Evolutionary conservation across 1,139 yeast genomes (phyloP).

Genomic region (Meyerozyma athensensis): DNA sequence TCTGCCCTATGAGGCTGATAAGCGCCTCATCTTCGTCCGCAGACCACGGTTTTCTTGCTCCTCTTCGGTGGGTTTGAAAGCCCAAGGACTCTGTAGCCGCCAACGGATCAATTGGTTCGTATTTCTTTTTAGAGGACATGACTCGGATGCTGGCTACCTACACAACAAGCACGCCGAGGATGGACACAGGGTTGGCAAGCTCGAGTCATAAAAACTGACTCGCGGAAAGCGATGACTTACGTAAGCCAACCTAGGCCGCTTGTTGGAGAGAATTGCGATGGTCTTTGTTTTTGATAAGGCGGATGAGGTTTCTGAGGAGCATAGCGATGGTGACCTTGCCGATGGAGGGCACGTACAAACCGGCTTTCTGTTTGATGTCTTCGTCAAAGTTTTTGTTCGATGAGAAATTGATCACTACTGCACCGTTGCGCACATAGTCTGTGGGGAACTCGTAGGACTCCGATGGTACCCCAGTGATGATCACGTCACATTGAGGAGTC

Average conservation of each 20-base stretch:
- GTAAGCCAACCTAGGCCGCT: background rate
- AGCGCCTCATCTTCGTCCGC: constrained; percentile 57
- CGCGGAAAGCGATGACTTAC: constrained; percentile 1
- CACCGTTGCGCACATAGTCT: constrained; percentile 75
- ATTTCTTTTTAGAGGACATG: constrained; percentile 1
- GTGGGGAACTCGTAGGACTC: constrained; percentile 80
- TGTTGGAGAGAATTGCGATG: background rate
- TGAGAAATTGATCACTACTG: constrained; percentile 86
- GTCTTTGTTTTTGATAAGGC: constrained; percentile 65
- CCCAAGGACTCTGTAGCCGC: constrained; percentile 73
- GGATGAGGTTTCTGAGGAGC: constrained; percentile 80
- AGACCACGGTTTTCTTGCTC: constrained; percentile 63
- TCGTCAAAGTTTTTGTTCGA: constrained; percentile 83
- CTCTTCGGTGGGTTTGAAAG: constrained; percentile 63
- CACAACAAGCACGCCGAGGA: too few species aligned
- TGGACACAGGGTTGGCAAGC: background rate
- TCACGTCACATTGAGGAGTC: constrained; percentile 77
- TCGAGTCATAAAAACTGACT: constrained; percentile 1
- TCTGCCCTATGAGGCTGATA: constrained; percentile 29
- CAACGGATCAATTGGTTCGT: constrained; percentile 52
- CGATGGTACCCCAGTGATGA: constrained; percentile 93
- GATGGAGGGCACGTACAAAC: constrained; percentile 88
- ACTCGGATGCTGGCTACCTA: background rate
- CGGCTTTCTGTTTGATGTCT: constrained; percentile 75
- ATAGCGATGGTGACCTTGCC: constrained; percentile 96